A percentile compares a stretch with the other conserved stretches of the same genome.
These are phyloP conservation scores for Truncatella angustata DNA, from an alignment of 2,329 filamentous ascomycete species.

Conservation along the genomic window DNA sequence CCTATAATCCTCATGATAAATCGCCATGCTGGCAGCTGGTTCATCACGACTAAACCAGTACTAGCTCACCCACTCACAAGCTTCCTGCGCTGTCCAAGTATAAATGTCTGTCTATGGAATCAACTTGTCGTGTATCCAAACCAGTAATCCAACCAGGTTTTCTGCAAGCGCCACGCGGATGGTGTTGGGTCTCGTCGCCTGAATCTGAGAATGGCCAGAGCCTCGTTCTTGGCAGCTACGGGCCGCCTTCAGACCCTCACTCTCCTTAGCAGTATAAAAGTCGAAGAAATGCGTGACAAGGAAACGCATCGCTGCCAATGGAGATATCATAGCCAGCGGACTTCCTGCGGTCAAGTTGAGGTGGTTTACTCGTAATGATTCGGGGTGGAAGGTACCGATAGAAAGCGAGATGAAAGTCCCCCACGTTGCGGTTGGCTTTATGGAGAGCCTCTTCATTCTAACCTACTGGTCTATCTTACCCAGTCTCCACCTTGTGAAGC, in stretches of 20 bases:
- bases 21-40: constrained; percentile 12
- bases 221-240: constrained; percentile 17
- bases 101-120: constrained; percentile 24
- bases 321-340: neutral
- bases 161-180: constrained; percentile 25
- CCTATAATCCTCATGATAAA: constrained; percentile 13
- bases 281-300: constrained; percentile 11
- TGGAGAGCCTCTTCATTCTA: fast-evolving
- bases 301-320: constrained; percentile 9
- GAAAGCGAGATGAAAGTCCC: constrained; percentile 10
- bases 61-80: constrained; percentile 16
- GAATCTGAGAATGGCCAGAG: neutral
- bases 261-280: constrained; percentile 14
- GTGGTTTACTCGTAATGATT: constrained; percentile 12
- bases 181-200: constrained; percentile 21
- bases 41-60: constrained; percentile 18
- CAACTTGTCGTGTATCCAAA: constrained; percentile 31
- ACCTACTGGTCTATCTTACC: neutral
- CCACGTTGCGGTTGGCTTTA: neutral
- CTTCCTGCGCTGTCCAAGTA: constrained; percentile 14
- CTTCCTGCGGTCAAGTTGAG: constrained; percentile 11
- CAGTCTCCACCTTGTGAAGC: constrained; percentile 15
- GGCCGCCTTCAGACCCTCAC: constrained; percentile 12
- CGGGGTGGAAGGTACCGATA: constrained; percentile 10
- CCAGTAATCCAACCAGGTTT: constrained; percentile 27